These are phyloP conservation scores for Paramecium bursaria DNA, from an alignment of 73 alveolate genomes.

Conservation along the genomic window DNA sequence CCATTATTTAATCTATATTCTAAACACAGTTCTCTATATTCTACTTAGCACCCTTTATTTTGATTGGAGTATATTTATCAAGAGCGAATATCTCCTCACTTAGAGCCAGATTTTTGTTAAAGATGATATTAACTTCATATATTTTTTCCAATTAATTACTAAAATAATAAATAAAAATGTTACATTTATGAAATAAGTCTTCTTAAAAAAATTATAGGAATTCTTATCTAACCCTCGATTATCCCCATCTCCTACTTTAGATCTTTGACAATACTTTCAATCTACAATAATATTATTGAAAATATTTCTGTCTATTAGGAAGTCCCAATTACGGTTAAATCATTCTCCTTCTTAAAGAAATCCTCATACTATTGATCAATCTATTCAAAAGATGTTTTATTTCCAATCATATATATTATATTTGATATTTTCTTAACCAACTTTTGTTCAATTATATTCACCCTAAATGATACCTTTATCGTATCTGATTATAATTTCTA, in stretches of 20 bases:
- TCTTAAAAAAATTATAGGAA: slow-evolving; percentile 63
- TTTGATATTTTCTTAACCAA: slow-evolving; percentile 28
- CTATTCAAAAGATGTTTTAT: slow-evolving; percentile 59
- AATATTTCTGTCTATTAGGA: slow-evolving; percentile 38
- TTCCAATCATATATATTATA: slow-evolving; percentile 57
- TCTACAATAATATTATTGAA: slow-evolving; percentile 19
- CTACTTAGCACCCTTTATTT: slow-evolving; percentile 59
- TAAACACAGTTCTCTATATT: slow-evolving; percentile 32
- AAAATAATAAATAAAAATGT: neutral
- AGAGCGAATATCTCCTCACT: slow-evolving; percentile 65
- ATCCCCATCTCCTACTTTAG: slow-evolving; percentile 65
- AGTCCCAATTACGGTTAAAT: slow-evolving; percentile 61
- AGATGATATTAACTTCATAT: slow-evolving; percentile 61
- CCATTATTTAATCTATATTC: slow-evolving; percentile 15
- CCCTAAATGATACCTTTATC: slow-evolving; percentile 37
- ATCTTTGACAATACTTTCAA: slow-evolving; percentile 50
- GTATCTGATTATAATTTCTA: slow-evolving; percentile 5
- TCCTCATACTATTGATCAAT: slow-evolving; percentile 52
- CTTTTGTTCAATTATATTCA: slow-evolving; percentile 29
- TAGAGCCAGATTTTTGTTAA: slow-evolving; percentile 52
- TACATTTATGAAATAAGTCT: slow-evolving; percentile 56
- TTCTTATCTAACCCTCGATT: slow-evolving; percentile 62
- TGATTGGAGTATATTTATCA: slow-evolving; percentile 46
- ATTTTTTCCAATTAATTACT: slow-evolving; percentile 50
- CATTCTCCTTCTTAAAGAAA: slow-evolving; percentile 61